These are phyloP conservation scores for Ilyonectria sp. DNA, from an alignment of 2,329 filamentous ascomycete genomes.

Conservation along the genomic window DNA sequence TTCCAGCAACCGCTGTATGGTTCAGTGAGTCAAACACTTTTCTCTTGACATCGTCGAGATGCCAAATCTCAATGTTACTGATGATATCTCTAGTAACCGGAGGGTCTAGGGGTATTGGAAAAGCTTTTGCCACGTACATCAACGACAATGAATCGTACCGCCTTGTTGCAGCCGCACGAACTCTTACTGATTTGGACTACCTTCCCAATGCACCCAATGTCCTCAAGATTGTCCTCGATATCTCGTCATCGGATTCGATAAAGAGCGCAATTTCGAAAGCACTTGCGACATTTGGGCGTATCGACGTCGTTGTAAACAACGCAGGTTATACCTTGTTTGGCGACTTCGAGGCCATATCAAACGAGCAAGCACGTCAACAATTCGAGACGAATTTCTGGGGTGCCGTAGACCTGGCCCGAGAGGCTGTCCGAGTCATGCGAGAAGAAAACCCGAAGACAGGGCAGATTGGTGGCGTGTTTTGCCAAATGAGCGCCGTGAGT, in stretches of 20 bases:
- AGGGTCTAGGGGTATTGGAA: conserved; percentile 65
- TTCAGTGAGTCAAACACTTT: too few species aligned
- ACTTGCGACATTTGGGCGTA: too few species aligned
- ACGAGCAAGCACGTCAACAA: conserved; percentile 49
- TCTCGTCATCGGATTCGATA: too few species aligned
- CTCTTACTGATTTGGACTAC: conserved; percentile 37
- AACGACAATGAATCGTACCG: conserved; percentile 55
- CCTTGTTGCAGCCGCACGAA: conserved; percentile 65
- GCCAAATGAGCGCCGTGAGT: conserved; percentile 38
- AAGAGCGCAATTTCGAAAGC: too few species aligned
- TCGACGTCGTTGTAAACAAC: conserved; percentile 9
- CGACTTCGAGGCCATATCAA: conserved; percentile 42
- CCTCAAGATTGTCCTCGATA: too few species aligned
- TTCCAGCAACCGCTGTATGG: too few species aligned
- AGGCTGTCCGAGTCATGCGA: conserved; percentile 57
- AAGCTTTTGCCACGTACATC: conserved; percentile 55
- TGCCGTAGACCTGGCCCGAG: conserved; percentile 55
- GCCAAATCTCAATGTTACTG: too few species aligned
- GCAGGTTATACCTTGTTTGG: conserved; percentile 50
- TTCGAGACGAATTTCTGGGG: conserved; percentile 63
- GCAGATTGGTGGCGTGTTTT: conserved; percentile 43
- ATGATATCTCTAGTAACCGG: conserved; percentile 58
- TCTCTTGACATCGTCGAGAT: too few species aligned
- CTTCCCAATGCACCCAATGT: too few species aligned
- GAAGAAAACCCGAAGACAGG: conserved; percentile 45